Evolutionary conservation across 2,329 filamentous ascomycete genomes (phyloP), one percentile per base, ranked within the genome.

Genomic region (Penicillium sp.): DNA sequence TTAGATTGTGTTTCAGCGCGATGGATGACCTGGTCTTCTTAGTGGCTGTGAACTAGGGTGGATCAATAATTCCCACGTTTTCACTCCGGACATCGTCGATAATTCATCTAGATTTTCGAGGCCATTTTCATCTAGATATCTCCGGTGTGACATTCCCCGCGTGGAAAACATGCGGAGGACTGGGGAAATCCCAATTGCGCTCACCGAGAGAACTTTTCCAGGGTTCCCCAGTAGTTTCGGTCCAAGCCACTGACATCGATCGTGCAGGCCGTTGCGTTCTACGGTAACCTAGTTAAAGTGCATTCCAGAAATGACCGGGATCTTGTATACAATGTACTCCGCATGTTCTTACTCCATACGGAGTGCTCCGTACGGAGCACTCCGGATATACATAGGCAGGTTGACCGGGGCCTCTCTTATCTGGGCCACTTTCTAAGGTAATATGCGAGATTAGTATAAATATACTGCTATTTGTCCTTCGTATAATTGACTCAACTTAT

Each of bases 161-260:
- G 32, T 46, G 40, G 46, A 9, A 39, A 50, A 41, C 27, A 51
- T 55, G 52, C 41, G 52, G 52, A 55, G 52, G 40, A 34, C 40
- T 32, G 39, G 52, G 52, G 52, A 44, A 51, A 34, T 29, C 18
- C 47, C 35, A 41, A 18, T 51, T 46, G 35, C 35, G 35, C 41
- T 51, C 52, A 51, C 47, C 52, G 47, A 46, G 29, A 44, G 29
- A 29, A 29, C 25, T 8, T 8, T 27, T 7, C 8, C 25, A 27
- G 10, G 16, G 25, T 46, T 45, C 13, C 52, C 46, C 52, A 40
- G 12, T 40, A 31, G n/a, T 13, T 50, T 29, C 10, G 10, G 29
- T 16, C 34, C 29, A 51, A 51, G 52, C 52, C 52, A 51, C 52
- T 51, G 41, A 54, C 52, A 54, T 54, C 18, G 21, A 35, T 54